Conservation (phyloP, 2,329 filamentous ascomycete genomes). For the Aaosphaeria pasadenensis region DNA sequence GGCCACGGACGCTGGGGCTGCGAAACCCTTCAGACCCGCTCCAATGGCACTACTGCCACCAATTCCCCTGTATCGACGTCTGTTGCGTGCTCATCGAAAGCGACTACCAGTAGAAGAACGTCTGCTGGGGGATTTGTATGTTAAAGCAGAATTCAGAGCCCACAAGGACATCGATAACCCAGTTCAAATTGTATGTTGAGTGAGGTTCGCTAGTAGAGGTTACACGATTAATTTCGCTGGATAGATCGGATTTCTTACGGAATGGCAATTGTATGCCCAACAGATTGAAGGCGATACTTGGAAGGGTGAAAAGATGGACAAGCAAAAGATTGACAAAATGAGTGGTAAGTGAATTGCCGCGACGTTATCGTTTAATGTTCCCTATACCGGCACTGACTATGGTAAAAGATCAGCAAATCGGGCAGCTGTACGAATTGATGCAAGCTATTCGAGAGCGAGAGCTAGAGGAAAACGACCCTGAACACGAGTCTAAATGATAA, state of each 20-base stretch:
- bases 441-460: slow-evolving; percentile 65
- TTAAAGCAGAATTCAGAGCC: slow-evolving; percentile 87
- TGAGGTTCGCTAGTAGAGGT: background rate
- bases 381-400: background rate
- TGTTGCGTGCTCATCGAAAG: slow-evolving; percentile 82
- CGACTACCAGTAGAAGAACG: slow-evolving; percentile 71
- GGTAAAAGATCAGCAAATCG: slow-evolving; percentile 77
- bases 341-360: slow-evolving; percentile 62
- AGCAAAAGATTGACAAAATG: slow-evolving; percentile 84
- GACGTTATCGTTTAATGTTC: background rate
- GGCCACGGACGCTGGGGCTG: slow-evolving; percentile 33
- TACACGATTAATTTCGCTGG: background rate
- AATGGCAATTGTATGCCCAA: slow-evolving; percentile 96
- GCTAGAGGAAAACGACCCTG: slow-evolving; percentile 46
- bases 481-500: slow-evolving; percentile 6
- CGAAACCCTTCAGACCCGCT: slow-evolving; percentile 35
- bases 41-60: slow-evolving; percentile 76
- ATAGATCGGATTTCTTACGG: slow-evolving; percentile 89
- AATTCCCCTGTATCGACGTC: slow-evolving; percentile 81
- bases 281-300: slow-evolving; percentile 84
- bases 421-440: slow-evolving; percentile 93
- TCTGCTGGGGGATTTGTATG: slow-evolving; percentile 83
- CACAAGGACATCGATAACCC: slow-evolving; percentile 86
- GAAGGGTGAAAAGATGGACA: slow-evolving; percentile 81
- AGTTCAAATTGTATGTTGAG: slow-evolving; percentile 68